A percentile compares a stretch with the other conserved stretches of the same genome.
phyloP scores from a whole-genome alignment of 2,329 filamentous ascomycete genomes.

The Apiospora saccharicola region DNA sequence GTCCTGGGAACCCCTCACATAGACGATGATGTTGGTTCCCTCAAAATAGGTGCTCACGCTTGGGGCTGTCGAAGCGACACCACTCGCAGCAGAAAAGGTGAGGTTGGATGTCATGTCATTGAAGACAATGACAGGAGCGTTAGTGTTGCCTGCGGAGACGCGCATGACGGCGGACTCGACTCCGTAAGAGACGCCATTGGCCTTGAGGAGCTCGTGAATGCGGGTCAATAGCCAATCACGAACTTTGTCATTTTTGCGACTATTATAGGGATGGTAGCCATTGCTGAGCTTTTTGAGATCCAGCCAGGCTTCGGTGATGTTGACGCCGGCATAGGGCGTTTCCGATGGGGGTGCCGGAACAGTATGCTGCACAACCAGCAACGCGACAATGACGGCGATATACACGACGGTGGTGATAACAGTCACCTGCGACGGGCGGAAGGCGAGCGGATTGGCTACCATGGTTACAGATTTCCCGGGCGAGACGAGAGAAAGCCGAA shows the following conservation, averaged over 20 bases:
- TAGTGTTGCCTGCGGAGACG: constrained; percentile 42
- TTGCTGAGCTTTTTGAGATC: constrained; percentile 80
- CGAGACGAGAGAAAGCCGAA: background rate
- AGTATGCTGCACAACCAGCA: constrained; percentile 17
- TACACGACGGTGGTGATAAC: constrained; percentile 21
- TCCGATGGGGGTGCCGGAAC: constrained; percentile 18
- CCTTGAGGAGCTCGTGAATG: constrained; percentile 72
- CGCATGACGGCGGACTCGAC: background rate
- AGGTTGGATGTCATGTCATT: constrained; percentile 81
- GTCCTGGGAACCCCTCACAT: constrained; percentile 81
- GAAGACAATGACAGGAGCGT: constrained; percentile 68
- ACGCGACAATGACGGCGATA: constrained; percentile 20
- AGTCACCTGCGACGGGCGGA: constrained; percentile 21
- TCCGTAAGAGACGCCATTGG: constrained; percentile 52
- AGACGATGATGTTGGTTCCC: constrained; percentile 87
- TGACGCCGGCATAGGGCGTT: constrained; percentile 68
- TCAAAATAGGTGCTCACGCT: constrained; percentile 77
- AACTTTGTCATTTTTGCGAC: constrained; percentile 80
- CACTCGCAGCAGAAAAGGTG: constrained; percentile 59
- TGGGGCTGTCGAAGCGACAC: constrained; percentile 30
- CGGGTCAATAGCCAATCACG: constrained; percentile 77
- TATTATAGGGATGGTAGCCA: constrained; percentile 89
- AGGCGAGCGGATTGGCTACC: constrained; percentile 25
- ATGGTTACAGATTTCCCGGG: constrained; percentile 5
- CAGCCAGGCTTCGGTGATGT: constrained; percentile 85